Base-by-base conservation (phyloP, 225 moss, liverwort and hornwort genomes). In the Polytrichum formosum region DNA sequence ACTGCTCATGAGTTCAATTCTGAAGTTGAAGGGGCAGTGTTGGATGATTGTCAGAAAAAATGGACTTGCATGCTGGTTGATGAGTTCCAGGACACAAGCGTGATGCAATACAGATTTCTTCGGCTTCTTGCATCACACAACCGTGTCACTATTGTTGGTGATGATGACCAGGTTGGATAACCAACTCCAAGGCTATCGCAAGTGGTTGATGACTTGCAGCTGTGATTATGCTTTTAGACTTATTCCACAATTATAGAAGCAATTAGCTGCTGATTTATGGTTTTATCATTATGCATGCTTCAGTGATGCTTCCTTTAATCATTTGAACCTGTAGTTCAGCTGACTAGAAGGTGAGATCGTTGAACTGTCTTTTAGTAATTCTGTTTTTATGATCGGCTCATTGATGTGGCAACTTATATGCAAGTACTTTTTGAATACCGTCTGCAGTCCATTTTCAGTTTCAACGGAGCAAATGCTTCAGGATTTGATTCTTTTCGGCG, bases 31-130 rank as follows among this genome's bases (percentile, higher is more conserved):
- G 63, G 60, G 61, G 62, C 75, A 97, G 96, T 97, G 75, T 61
- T 97, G 29, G 63, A 84, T 65, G 92, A 91, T 54, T 93, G 89
- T 74, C 92, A 97, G 74, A 85, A 74, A 72, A 78, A 77, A 31
- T 97, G 96, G 93, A 83, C 89, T 56, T 88, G 81, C 78, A 83
- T 97, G 56, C 80, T 97, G 55, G 96, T 97, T 74, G 96, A 93
- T 73, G 93, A 97, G 89, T 97, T 97, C 82, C 96, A 97, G 80
- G 96, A 97, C 85, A 97, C 96, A 30, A 97, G 96, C 79, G 73
- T 83, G 0, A 93, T 91, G 93, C 96, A 97, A 66, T 92, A 97
- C 78, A 61, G 66, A 64, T 92, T 97, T 70, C 82, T 97, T 78
- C 87, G 70, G 61, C 78, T 93, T 72, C 79, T 97, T 77, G 93